A percentile compares a stretch with the other conserved stretches of the same genome.
Conservation (phyloP, 768 basidiomycete genomes). For the Cyathus striatus region DNA sequence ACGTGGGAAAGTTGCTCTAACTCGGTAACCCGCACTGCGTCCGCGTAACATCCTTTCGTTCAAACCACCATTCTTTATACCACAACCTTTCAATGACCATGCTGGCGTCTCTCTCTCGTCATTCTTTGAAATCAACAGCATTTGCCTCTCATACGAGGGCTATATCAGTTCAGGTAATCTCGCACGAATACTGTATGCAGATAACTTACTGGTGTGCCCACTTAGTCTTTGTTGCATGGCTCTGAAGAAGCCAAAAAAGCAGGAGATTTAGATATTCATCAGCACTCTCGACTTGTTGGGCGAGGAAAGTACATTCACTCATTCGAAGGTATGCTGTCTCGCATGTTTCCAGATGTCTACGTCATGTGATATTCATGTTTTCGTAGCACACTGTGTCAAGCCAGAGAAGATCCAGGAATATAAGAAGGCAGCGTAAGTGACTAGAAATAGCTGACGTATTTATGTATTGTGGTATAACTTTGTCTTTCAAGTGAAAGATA, state of each 20-base stretch:
- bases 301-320: conserved; percentile 93
- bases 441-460: conserved; percentile 1
- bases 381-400: conserved; percentile 82
- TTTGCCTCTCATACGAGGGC: conserved; percentile 31
- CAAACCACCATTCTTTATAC: conserved; percentile 4
- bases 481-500: conserved; percentile 60
- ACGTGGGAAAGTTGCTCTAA: conserved; percentile 2
- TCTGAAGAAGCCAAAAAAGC: conserved; percentile 84
- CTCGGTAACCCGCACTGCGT: background rate
- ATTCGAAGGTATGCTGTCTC: conserved; percentile 73
- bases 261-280: conserved; percentile 68
- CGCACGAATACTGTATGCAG: background rate
- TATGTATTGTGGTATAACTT: conserved; percentile 1
- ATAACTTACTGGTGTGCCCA: background rate
- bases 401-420: conserved; percentile 81
- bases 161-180: conserved; percentile 60
- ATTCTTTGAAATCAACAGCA: conserved; percentile 16
- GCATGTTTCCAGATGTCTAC: too few species aligned
- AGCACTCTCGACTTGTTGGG: conserved; percentile 87
- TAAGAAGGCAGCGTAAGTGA: conserved; percentile 77
- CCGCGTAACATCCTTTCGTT: background rate
- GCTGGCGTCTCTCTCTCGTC: conserved; percentile 25
- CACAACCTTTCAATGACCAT: conserved; percentile 14
- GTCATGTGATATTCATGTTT: too few species aligned
- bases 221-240: conserved; percentile 85